Evolutionary conservation across 257 asterid species (phyloP).

Genomic region (Euphrasia confusa): DNA sequence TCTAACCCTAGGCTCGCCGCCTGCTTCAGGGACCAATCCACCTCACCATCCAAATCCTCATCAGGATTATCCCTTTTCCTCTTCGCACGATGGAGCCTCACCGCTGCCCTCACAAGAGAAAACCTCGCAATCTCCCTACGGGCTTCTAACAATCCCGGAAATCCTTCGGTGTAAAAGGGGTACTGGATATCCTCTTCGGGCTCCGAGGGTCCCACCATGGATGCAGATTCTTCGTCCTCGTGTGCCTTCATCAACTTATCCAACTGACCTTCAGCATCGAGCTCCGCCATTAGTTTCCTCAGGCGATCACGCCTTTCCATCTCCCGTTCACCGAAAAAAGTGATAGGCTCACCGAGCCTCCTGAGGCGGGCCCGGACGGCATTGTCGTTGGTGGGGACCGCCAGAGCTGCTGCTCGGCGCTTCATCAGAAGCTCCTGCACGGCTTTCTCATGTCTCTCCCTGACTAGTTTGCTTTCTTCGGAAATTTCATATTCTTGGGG

Average conservation of each 20-base stretch:
- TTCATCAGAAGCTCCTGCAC: conserved; percentile 81
- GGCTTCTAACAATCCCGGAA: conserved; percentile 59
- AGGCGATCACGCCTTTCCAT: conserved; percentile 96
- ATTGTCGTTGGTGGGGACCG: conserved; percentile 87
- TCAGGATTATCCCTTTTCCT: conserved; percentile 90
- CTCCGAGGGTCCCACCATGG: conserved; percentile 39
- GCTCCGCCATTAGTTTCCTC: conserved; percentile 71
- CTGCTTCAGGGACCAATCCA: conserved; percentile 78
- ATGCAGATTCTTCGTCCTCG: conserved; percentile 83
- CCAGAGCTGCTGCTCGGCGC: conserved; percentile 88
- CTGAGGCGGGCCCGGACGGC: conserved; percentile 84
- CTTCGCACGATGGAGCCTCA: conserved; percentile 73
- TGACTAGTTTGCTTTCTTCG: conserved; percentile 57
- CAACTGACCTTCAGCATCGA: conserved; percentile 82
- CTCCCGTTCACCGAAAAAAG: conserved; percentile 90
- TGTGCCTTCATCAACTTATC: conserved; percentile 92
- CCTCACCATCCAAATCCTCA: conserved; percentile 93
- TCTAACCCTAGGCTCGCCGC: conserved; percentile 58
- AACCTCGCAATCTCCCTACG: conserved; percentile 68
- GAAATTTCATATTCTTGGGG: conserved; percentile 70
- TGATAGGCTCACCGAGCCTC: conserved; percentile 87
- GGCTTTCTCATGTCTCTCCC: conserved; percentile 84
- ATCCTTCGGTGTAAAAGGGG: conserved; percentile 91
- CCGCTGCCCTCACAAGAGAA: conserved; percentile 74
- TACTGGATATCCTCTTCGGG: conserved; percentile 75